A percentile compares a stretch with the other conserved stretches of the same genome.
These are phyloP conservation scores for Acanthamoeba healyi DNA, from an alignment of 208 protist species.

Conservation along the genomic window DNA sequence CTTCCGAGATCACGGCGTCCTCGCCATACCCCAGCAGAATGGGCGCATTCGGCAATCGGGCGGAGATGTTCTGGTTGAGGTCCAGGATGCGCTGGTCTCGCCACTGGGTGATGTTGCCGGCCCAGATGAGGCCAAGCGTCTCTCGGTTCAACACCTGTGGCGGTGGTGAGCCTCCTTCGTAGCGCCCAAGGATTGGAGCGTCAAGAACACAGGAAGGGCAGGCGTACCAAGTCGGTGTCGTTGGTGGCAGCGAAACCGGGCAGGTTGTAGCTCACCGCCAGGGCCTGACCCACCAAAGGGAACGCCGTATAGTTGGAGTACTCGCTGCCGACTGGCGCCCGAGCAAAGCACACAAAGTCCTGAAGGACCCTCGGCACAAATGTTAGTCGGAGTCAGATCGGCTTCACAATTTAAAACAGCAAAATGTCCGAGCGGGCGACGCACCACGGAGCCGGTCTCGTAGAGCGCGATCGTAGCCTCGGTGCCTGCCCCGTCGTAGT, in stretches of 20 bases:
- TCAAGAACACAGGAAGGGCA: not conserved
- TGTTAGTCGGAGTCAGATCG: too few relatives aligned
- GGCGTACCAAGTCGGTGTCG: not conserved
- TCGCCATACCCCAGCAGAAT: not conserved
- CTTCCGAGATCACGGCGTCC: not conserved
- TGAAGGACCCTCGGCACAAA: too few relatives aligned
- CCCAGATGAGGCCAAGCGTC: not conserved
- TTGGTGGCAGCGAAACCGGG: not conserved
- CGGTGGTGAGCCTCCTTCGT: too few relatives aligned
- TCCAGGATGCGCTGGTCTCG: not conserved
- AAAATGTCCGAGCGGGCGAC: too few relatives aligned
- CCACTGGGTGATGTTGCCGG: slow-evolving; percentile 8
- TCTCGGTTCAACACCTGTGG: not conserved
- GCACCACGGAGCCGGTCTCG: too few relatives aligned
- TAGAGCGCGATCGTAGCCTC: too few relatives aligned
- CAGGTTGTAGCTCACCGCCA: not conserved
- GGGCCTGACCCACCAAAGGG: not conserved
- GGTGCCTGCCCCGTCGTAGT: too few relatives aligned
- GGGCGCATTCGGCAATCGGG: not conserved
- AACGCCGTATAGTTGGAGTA: not conserved
- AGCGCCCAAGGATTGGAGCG: too few relatives aligned
- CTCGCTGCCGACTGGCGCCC: not conserved
- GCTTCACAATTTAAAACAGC: too few relatives aligned
- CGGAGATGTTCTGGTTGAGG: not conserved
- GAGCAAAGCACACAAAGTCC: not conserved